Percentiles rank a stretch among this genome's conserved stretches.
Conservation (phyloP, 2,329 filamentous ascomycete species). For the Paecilomyces niveus region DNA sequence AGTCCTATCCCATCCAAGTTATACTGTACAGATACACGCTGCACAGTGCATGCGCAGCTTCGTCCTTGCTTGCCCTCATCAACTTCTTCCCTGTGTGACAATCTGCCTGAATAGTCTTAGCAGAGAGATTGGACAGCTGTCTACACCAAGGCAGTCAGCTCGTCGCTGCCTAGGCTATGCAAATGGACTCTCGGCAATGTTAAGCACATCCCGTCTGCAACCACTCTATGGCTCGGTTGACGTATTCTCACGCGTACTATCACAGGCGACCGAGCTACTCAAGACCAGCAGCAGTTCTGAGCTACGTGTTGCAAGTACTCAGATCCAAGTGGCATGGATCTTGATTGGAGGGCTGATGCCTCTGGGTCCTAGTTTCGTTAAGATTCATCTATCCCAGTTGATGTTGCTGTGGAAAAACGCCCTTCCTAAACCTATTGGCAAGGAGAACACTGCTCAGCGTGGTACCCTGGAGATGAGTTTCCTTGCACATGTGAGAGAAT, state of each 20-base stretch:
- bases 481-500: slow-evolving; percentile 88
- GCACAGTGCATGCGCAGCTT: slow-evolving; percentile 81
- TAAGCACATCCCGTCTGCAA: slow-evolving; percentile 81
- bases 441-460: slow-evolving; percentile 78
- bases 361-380: slow-evolving; percentile 94
- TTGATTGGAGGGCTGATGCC: slow-evolving; percentile 95
- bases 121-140: slow-evolving; percentile 73
- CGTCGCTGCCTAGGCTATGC: slow-evolving; percentile 84
- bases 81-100: slow-evolving; percentile 82
- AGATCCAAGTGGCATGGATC: slow-evolving; percentile 97
- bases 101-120: slow-evolving; percentile 95
- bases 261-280: slow-evolving; percentile 82
- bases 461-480: slow-evolving; percentile 87
- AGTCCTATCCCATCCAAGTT: slow-evolving; percentile 88
- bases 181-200: slow-evolving; percentile 79
- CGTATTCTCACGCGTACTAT: slow-evolving; percentile 83
- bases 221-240: slow-evolving; percentile 93
- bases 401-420: slow-evolving; percentile 96
- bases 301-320: slow-evolving; percentile 80
- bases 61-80: slow-evolving; percentile 83
- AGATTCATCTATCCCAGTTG: slow-evolving; percentile 92
- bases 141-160: slow-evolving; percentile 67
- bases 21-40: slow-evolving; percentile 87
- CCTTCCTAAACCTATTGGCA: slow-evolving; percentile 85
- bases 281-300: slow-evolving; percentile 91